Base-by-base conservation (phyloP, 352 stramenopile genomes). In the Phytophthora brassicae region DNA sequence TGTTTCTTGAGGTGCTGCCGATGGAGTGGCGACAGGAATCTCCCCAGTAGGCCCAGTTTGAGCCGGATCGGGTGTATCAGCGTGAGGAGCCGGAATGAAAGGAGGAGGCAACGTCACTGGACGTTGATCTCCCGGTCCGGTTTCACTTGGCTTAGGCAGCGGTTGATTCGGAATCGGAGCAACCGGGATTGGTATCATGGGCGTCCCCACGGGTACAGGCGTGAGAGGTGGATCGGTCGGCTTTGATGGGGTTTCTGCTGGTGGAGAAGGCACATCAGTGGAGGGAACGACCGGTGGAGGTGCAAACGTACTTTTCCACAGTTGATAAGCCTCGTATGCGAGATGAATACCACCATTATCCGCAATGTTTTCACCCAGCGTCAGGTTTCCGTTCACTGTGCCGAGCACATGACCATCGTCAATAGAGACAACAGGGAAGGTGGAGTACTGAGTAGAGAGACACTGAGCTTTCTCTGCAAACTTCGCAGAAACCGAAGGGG, bases 351-450 rank as follows among this genome's bases (percentile, higher is more conserved):
- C 91, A 7, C 89, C 90, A 33, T 97, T 88, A 68, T 97, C 90
- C 35, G 91, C 91, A 50, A 97, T 95, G 63, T 97, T 97, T 61
- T 97, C 91, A n/a, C 93, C 90, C 11, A 90, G 74, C 16, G 91
- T 97, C 33, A 98, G 60, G 54, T 97, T 88, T 6, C 90, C 92
- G 45, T 97, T 96, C 14, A 98, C 74, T 28, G 78, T 71, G 45
- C 79, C 80, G 14, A 90, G 49, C 2, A 80, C 28, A 48, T 70
- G 39, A 2, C 66, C 74, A 17, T 86, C 71, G 31, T 72, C 66
- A 38, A 45, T 60, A 3, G 67, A 66, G 2, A 77, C 44, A 5
- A 88, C 69, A 1, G 70, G 78, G 51, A 87, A 90, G 11, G 45
- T 65, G 24, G 78, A 84, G 67, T 90, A 90, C 70, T 89, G 81